A percentile compares a stretch with the other conserved stretches of the same genome.
Evolutionary conservation across 2,329 filamentous ascomycete genomes (phyloP).

Genomic region (Epichloe hybrida): DNA sequence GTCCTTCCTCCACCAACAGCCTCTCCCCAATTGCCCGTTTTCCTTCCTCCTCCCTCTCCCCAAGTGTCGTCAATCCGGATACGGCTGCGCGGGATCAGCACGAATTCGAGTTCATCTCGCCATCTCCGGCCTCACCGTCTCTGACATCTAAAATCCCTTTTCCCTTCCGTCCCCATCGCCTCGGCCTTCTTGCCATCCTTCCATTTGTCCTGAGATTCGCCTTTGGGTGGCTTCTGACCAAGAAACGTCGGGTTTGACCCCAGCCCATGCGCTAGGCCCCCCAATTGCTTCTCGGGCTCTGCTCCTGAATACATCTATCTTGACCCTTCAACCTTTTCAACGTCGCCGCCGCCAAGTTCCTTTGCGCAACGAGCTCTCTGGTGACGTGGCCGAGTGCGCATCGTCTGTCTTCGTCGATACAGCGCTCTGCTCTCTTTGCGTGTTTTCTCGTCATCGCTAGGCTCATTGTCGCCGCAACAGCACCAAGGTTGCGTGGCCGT

Average conservation of each 20-base stretch:
- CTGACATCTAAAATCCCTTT: not conserved
- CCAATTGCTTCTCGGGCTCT: not conserved
- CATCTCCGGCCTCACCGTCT: not conserved
- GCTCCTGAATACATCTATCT: not conserved
- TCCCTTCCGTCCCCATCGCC: not conserved
- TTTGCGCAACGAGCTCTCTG: not conserved
- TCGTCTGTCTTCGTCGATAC: not conserved
- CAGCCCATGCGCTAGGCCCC: slow-evolving; percentile 5
- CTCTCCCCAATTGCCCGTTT: slow-evolving; percentile 26
- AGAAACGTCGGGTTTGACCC: slow-evolving; percentile 2
- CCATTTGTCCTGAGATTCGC: not conserved
- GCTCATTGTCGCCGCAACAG: not conserved
- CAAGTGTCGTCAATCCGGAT: slow-evolving; percentile 17
- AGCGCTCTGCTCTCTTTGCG: not conserved
- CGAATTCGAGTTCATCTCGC: slow-evolving; percentile 5
- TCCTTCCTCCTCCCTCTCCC: slow-evolving; percentile 20
- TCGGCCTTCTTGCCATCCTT: slow-evolving; percentile 1
- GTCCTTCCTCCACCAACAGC: slow-evolving; percentile 26
- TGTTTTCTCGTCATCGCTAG: not conserved
- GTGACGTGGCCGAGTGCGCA: not conserved
- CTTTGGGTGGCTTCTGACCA: not conserved
- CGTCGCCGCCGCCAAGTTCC: not conserved
- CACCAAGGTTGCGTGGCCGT: not conserved
- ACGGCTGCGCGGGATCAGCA: slow-evolving; percentile 18
- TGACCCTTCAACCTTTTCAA: not conserved